These are phyloP conservation scores for Sutorius australiensis DNA, from an alignment of 768 basidiomycete species.

Conservation along the genomic window DNA sequence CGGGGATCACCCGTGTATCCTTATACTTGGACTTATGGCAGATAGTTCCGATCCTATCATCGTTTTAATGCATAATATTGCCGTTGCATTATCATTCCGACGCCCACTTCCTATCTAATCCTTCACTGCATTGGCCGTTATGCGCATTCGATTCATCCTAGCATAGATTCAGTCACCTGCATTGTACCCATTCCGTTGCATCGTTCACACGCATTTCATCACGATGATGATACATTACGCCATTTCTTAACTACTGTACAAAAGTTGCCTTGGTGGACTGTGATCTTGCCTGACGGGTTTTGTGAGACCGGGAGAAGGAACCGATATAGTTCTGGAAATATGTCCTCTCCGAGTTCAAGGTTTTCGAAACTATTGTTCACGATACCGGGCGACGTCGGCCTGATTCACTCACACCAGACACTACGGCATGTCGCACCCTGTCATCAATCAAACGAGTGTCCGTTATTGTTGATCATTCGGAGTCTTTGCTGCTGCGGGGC, in stretches of 20 bases:
- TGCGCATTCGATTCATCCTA: constrained; percentile 34
- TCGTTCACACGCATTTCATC: constrained; percentile 29
- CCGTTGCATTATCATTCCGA: constrained; percentile 25
- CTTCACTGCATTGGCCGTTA: constrained; percentile 27
- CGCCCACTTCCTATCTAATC: constrained; percentile 27
- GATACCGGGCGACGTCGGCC: neutral
- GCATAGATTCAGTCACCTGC: constrained; percentile 35
- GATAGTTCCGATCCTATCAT: constrained; percentile 25
- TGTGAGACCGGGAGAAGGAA: constrained; percentile 9
- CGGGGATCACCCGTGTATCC: constrained; percentile 34
- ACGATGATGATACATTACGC: constrained; percentile 32
- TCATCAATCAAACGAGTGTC: neutral
- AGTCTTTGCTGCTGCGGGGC: constrained; percentile 1
- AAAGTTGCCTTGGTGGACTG: constrained; percentile 16
- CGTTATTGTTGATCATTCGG: constrained; percentile 11
- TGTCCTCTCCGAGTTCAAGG: constrained; percentile 3
- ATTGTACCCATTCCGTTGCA: constrained; percentile 34
- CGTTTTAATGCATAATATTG: constrained; percentile 27
- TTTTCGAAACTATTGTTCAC: constrained; percentile 7
- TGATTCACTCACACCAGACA: neutral
- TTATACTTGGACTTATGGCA: constrained; percentile 38
- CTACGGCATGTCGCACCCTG: neutral
- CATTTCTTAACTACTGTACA: constrained; percentile 30
- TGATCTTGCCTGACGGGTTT: constrained; percentile 5
- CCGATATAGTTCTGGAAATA: constrained; percentile 12